Evolutionary conservation across 2,329 filamentous ascomycete species (phyloP), one percentile per base, ranked within the genome.

Genomic region (Tolypocladium ophioglossoides): DNA sequence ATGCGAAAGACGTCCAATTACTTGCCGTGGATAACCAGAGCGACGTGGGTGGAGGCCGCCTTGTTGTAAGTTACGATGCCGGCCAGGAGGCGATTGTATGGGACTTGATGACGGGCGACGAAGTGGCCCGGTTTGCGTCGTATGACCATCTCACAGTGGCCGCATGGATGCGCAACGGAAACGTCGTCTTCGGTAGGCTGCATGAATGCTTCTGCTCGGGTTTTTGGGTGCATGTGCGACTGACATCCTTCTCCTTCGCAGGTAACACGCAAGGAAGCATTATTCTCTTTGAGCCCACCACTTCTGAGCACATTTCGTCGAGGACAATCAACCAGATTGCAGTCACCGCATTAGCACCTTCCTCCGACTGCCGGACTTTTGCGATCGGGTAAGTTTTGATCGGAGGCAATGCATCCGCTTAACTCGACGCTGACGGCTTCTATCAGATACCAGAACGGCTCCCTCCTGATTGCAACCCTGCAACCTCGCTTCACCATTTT

Each of bases 161-260:
- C 39, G 79, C 88, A 14, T 99, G 94, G 90, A 96, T 99, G 91
- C 82, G 86, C 47, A 96, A 96, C 72, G 94, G 94, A 53, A 95
- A 96, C 72, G 86, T 99, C 61, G 92, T 90, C 39, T 97, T 97
- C 76, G 94, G 92, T 96, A 78, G 70, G 84, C 65, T 53, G 16
- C 32, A 34, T 41, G 32, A 35, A 30, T 16, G 14, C 20, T 32
- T 16, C 8, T 24, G 2, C 16, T 32, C 2, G 20, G 12, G 1
- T 30, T 34, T 50, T 53, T 6, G 27, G n/a, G 44, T 32, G 30
- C 18, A 9, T 38, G 44, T 44, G 53, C 30, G 30, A 51, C 53
- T 51, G 35, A 54, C 40, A 1, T 53, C 34, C 10, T 34, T 22
- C 22, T 22, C 37, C 35, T 4, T 3, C 14, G 35, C 37, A 97